These are phyloP conservation scores for Zoysia japonica DNA, from an alignment of 176 grass and related monocot species.

Conservation along the genomic window DNA sequence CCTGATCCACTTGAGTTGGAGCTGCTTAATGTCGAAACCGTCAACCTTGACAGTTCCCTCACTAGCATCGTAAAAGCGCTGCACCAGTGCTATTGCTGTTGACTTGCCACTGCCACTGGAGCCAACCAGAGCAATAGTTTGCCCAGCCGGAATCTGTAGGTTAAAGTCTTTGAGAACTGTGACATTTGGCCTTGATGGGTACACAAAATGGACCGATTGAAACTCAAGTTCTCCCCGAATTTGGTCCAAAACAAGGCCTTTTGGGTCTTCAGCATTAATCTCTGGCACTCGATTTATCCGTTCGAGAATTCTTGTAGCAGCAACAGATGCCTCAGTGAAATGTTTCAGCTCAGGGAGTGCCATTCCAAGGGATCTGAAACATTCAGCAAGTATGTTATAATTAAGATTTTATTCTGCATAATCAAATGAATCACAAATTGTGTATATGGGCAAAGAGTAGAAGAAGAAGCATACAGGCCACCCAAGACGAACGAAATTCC, in stretches of 20 bases:
- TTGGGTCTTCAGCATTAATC: constrained; percentile 68
- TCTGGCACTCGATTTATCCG: constrained; percentile 70
- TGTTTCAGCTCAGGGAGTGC: constrained; percentile 95
- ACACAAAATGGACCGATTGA: constrained; percentile 63
- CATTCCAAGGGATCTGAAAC: constrained; percentile 91
- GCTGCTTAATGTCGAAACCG: constrained; percentile 68
- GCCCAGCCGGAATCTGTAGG: constrained; percentile 76
- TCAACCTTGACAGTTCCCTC: constrained; percentile 82
- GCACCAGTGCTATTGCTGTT: constrained; percentile 82
- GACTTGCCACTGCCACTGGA: constrained; percentile 95
- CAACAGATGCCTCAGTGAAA: constrained; percentile 86
- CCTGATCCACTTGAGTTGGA: constrained; percentile 84
- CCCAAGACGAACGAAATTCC: constrained; percentile 97
- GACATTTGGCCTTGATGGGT: constrained; percentile 82
- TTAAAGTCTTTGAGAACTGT: constrained; percentile 69
- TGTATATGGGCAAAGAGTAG: background rate
- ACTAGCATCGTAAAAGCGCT: constrained; percentile 85
- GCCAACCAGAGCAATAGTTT: constrained; percentile 85
- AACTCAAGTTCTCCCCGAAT: constrained; percentile 74
- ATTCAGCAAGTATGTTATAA: constrained; percentile 22
- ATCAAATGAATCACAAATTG: constrained; percentile 17
- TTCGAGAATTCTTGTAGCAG: constrained; percentile 73
- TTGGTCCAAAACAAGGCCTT: constrained; percentile 54
- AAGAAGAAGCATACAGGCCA: constrained; percentile 70
- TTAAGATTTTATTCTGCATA: constrained; percentile 18